Evolutionary conservation across 305 asterid genomes (phyloP).

Genomic region (Caryopteris hybrid): DNA sequence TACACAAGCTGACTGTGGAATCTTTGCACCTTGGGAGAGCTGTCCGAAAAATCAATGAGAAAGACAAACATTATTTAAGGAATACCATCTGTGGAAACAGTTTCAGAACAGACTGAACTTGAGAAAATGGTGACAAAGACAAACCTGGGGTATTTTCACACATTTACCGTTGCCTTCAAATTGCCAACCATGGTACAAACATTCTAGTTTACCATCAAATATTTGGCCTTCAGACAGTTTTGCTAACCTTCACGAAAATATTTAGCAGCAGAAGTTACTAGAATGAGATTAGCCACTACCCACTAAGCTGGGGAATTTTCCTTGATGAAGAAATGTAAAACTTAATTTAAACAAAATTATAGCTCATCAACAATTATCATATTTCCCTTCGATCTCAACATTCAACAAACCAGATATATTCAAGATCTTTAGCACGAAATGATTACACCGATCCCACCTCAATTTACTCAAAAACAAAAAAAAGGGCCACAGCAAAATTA

Average conservation of each 20-base stretch:
- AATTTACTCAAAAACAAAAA: neutral
- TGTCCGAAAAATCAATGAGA: slow-evolving; percentile 22
- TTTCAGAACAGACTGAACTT: neutral
- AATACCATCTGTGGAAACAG: neutral
- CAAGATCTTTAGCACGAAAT: no score
- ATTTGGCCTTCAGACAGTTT: slow-evolving; percentile 93
- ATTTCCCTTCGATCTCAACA: no score
- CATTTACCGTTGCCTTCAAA: slow-evolving; percentile 82
- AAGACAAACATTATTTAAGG: neutral
- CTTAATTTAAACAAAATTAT: no score
- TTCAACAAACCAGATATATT: no score
- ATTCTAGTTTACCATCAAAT: slow-evolving; percentile 70
- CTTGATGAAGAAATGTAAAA: no score
- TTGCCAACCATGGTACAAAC: slow-evolving; percentile 97
- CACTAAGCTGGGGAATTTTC: neutral
- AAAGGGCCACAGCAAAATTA: neutral
- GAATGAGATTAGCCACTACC: neutral
- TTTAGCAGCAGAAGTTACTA: neutral
- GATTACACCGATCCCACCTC: no score
- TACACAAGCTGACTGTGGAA: slow-evolving; percentile 82
- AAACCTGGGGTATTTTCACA: slow-evolving; percentile 88
- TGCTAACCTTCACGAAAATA: slow-evolving; percentile 52
- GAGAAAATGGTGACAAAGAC: slow-evolving; percentile 6
- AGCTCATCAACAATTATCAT: no score
- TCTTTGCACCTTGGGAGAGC: slow-evolving; percentile 70